Evolutionary conservation across 2,329 filamentous ascomycete genomes (phyloP).

Genomic region (Scedosporium apiospermum): DNA sequence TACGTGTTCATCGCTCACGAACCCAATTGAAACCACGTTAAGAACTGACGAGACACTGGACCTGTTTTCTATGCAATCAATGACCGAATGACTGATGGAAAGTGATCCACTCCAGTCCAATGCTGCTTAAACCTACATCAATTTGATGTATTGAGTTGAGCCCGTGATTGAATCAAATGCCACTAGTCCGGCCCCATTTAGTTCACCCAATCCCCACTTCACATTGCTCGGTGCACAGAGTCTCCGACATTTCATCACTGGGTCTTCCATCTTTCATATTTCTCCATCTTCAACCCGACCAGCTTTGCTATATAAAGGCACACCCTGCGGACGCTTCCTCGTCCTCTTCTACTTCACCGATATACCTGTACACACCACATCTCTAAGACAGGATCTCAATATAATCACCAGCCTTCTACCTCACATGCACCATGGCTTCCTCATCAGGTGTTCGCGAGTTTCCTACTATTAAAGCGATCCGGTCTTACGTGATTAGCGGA

Average conservation of each 20-base stretch:
- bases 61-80: neutral
- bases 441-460: slow-evolving; percentile 39
- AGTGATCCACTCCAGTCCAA: neutral
- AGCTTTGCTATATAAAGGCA: neutral
- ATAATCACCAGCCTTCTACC: neutral
- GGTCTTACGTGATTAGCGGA: slow-evolving; percentile 63
- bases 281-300: neutral
- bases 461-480: slow-evolving; percentile 65
- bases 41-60: too few species aligned
- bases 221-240: neutral
- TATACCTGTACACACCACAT: neutral
- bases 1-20: neutral
- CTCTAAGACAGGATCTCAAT: neutral
- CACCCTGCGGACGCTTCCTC: neutral
- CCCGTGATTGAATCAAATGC: neutral
- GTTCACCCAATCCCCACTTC: neutral
- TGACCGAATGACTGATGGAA: neutral
- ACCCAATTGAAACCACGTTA: neutral
- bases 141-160: too few species aligned
- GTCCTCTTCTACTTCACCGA: neutral
- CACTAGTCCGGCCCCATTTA: neutral
- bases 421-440: slow-evolving; percentile 30
- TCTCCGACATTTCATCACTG: neutral
- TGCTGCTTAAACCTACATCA: neutral
- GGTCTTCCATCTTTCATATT: neutral